Conservation (phyloP, 2,329 filamentous ascomycete species). For the Microdochium paspali region DNA sequence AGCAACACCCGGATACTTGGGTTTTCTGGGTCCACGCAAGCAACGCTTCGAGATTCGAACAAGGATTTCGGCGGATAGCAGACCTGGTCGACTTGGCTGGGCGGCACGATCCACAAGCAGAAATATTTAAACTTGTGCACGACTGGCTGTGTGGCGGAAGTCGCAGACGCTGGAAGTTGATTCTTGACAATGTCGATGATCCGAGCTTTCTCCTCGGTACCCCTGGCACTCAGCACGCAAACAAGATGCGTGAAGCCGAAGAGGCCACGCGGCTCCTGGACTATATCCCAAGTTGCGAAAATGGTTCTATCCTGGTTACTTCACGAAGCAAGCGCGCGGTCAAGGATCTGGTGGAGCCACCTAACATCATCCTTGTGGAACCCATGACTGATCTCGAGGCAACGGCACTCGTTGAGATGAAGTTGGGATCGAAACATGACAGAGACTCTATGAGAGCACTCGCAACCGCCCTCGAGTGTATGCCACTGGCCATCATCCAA, state of each 20-base stretch:
- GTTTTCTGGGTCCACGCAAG: slow-evolving; percentile 25
- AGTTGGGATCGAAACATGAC: slow-evolving; percentile 7
- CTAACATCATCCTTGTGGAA: slow-evolving; percentile 14
- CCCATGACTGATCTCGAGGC: slow-evolving; percentile 16
- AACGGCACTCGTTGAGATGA: slow-evolving; percentile 19
- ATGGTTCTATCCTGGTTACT: slow-evolving; percentile 18
- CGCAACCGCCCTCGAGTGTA: slow-evolving; percentile 15
- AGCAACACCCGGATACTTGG: slow-evolving; percentile 7
- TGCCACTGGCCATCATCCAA: slow-evolving; percentile 24
- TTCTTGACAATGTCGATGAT: slow-evolving; percentile 28
- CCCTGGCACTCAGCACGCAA: neutral
- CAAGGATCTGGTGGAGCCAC: slow-evolving; percentile 9
- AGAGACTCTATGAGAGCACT: slow-evolving; percentile 10
- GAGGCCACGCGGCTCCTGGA: slow-evolving; percentile 7
- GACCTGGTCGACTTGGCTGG: slow-evolving; percentile 14
- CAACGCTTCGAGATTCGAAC: slow-evolving; percentile 17
- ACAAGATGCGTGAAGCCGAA: no score
- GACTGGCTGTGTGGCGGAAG: slow-evolving; percentile 19
- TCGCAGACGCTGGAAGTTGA: slow-evolving; percentile 21
- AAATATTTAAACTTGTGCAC: slow-evolving; percentile 15
- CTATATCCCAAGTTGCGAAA: slow-evolving; percentile 16
- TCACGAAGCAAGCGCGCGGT: slow-evolving; percentile 6
- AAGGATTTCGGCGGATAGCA: slow-evolving; percentile 22
- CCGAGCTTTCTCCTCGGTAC: slow-evolving; percentile 12
- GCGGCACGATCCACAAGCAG: slow-evolving; percentile 10